Percentiles rank a stretch among this genome's conserved stretches.
Evolutionary conservation across 345 rosid genomes (phyloP).

Genomic region (Theobroma cacao): DNA sequence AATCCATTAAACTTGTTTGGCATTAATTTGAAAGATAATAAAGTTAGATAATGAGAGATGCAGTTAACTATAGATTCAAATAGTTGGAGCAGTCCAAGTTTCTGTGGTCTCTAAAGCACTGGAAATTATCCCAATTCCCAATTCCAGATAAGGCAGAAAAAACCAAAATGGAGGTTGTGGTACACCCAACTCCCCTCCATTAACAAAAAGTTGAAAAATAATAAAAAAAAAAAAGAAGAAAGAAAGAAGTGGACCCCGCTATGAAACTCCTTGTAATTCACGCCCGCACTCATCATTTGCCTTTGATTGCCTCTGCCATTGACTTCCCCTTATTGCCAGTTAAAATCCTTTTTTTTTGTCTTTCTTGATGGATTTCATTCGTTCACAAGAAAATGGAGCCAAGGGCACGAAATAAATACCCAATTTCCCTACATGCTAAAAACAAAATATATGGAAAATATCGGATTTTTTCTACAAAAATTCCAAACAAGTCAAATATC

Average conservation of each 20-base stretch:
- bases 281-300: constrained; percentile 4
- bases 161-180: no score
- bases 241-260: not conserved
- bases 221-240: not conserved
- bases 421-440: not conserved
- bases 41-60: no score
- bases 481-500: not conserved
- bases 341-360: not conserved
- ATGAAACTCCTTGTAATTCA: not conserved
- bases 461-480: not conserved
- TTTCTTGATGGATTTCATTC: not conserved
- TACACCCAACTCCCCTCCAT: no score
- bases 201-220: no score
- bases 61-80: no score
- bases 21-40: no score
- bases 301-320: not conserved
- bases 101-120: no score
- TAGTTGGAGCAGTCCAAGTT: no score
- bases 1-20: no score
- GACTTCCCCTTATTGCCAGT: not conserved
- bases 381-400: not conserved
- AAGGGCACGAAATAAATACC: not conserved
- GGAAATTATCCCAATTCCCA: no score
- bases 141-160: no score
- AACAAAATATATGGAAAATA: not conserved